Conservation (phyloP, 108 stramenopile genomes). For the Bacterosira constricta region DNA sequence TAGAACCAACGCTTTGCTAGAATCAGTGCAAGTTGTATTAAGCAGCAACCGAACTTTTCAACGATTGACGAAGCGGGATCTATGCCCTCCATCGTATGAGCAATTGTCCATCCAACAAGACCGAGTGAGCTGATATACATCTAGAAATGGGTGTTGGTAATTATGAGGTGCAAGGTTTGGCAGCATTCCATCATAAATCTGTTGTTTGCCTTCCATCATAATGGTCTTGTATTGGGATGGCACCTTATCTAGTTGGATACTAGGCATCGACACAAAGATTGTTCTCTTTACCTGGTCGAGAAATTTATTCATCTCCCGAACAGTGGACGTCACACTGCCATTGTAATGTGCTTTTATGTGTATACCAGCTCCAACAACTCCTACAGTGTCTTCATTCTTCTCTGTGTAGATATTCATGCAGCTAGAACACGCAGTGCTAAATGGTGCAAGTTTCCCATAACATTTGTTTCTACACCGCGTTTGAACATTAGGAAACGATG, state of each 20-base stretch:
- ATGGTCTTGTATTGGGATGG: too few species aligned
- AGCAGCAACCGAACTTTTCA: conserved; percentile 36
- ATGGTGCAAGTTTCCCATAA: background rate
- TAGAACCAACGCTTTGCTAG: too few species aligned
- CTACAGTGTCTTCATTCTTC: background rate
- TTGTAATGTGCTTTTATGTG: background rate
- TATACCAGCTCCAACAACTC: conserved; percentile 6
- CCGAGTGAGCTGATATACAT: conserved; percentile 17
- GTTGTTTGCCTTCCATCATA: background rate
- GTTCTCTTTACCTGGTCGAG: background rate
- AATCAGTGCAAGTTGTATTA: too few species aligned
- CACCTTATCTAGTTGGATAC: too few species aligned
- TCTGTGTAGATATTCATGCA: background rate
- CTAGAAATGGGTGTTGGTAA: conserved; percentile 9
- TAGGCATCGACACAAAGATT: background rate
- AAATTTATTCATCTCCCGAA: background rate
- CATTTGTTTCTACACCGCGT: background rate
- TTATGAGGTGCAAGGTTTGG: conserved; percentile 2
- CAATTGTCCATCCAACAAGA: conserved; percentile 30
- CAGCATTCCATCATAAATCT: background rate
- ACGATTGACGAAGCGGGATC: conserved; percentile 23
- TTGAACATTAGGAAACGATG: conserved; percentile 1
- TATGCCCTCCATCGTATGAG: conserved; percentile 27
- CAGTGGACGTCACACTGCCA: too few species aligned
- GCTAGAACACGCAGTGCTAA: background rate